These are phyloP conservation scores for Penicillium palitans DNA, from an alignment of 2,329 filamentous ascomycete genomes.

Conservation along the genomic window DNA sequence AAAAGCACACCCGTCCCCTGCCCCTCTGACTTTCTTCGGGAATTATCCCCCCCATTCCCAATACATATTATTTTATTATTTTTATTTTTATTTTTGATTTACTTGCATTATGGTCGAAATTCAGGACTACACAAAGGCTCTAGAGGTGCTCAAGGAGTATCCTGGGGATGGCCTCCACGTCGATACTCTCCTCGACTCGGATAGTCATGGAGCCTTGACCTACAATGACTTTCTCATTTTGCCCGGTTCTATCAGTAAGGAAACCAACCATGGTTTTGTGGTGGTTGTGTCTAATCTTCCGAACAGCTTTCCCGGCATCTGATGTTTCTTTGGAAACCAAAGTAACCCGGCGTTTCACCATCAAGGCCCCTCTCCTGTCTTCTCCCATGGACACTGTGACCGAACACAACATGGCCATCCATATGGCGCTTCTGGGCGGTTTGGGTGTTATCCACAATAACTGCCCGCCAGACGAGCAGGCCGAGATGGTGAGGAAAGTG, in stretches of 20 bases:
- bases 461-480: constrained; percentile 94
- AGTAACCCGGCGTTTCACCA: constrained; percentile 88
- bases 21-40: background rate
- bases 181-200: constrained; percentile 83
- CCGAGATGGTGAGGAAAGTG: constrained; percentile 98
- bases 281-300: background rate
- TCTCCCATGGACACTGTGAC: constrained; percentile 99
- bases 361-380: constrained; percentile 96
- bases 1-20: background rate
- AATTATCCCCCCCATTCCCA: background rate
- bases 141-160: constrained; percentile 80
- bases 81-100: background rate
- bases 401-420: constrained; percentile 98
- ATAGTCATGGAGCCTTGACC: constrained; percentile 87
- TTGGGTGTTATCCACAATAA: constrained; percentile 96
- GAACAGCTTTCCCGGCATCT: constrained; percentile 78
- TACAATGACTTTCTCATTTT: constrained; percentile 99
- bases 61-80: background rate
- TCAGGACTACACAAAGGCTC: constrained; percentile 54
- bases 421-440: constrained; percentile 63
- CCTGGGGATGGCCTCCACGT: constrained; percentile 83
- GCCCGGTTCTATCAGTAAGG: constrained; percentile 86
- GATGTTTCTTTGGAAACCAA: constrained; percentile 86
- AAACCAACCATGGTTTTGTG: constrained; percentile 1
- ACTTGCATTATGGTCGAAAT: background rate